Percentiles rank a stretch among this genome's conserved stretches.
These are phyloP conservation scores for Thelonectria discophora DNA, from an alignment of 2,329 filamentous ascomycete species.

Conservation along the genomic window DNA sequence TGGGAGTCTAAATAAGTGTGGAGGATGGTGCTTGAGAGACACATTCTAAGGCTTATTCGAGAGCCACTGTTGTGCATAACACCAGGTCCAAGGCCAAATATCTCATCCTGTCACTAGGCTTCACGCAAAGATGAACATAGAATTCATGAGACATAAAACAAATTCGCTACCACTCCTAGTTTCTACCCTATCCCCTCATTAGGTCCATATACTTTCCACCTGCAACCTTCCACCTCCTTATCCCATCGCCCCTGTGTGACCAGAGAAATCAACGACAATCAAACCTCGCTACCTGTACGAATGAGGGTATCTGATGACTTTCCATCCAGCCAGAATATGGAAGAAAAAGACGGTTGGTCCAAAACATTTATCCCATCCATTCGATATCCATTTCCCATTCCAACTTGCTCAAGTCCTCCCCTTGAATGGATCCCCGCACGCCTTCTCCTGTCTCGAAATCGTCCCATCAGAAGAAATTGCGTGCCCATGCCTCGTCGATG, in stretches of 20 bases:
- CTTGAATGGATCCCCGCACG: not conserved
- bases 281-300: conserved; percentile 33
- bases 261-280: conserved; percentile 30
- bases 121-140: not conserved
- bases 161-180: conserved; percentile 22
- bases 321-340: conserved; percentile 38
- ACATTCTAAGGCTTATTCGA: too few relatives aligned
- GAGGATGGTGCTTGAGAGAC: too few relatives aligned
- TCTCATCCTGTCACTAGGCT: too few relatives aligned
- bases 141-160: not conserved
- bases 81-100: too few relatives aligned
- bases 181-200: conserved; percentile 16
- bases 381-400: conserved; percentile 6
- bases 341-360: conserved; percentile 20
- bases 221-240: conserved; percentile 3
- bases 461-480: conserved; percentile 1
- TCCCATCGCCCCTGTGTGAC: conserved; percentile 9
- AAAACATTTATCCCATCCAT: conserved; percentile 1
- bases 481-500: not conserved
- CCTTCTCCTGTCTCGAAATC: conserved; percentile 5
- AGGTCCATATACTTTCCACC: conserved; percentile 6
- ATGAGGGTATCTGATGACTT: conserved; percentile 45
- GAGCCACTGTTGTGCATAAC: too few relatives aligned
- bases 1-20: too few relatives aligned
- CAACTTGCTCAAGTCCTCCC: conserved; percentile 1